Conservation (phyloP, 106 monocot genomes). For the Allium cepa region DNA sequence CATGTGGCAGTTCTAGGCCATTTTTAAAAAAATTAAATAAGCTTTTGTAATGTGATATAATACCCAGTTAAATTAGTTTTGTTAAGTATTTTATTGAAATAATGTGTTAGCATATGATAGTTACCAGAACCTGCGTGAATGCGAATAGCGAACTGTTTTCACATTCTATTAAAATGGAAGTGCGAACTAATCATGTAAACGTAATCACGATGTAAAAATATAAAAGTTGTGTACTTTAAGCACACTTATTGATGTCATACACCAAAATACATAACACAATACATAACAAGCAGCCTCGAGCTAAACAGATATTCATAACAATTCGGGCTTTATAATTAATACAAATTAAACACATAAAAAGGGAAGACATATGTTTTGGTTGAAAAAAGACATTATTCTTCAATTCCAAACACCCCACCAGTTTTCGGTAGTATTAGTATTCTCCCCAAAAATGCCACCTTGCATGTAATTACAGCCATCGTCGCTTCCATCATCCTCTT, state of each 20-base stretch:
- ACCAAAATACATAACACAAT: background rate
- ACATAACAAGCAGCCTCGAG: background rate
- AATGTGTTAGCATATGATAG: no score
- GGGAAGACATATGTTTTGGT: background rate
- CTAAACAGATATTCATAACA: no score
- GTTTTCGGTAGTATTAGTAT: background rate
- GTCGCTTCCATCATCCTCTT: slow-evolving; percentile 45
- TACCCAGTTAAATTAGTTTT: no score
- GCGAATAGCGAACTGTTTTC: no score
- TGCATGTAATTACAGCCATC: slow-evolving; percentile 39
- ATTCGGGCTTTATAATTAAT: background rate
- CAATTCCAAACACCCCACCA: slow-evolving; percentile 23
- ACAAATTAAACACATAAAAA: background rate
- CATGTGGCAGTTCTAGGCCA: no score
- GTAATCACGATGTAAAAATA: no score
- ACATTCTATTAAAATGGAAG: no score
- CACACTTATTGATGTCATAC: background rate
- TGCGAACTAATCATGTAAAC: no score
- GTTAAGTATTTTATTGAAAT: no score
- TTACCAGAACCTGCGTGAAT: no score
- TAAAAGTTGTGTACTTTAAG: background rate
- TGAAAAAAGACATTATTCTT: background rate
- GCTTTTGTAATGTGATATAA: no score
- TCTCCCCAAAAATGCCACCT: slow-evolving; percentile 16
- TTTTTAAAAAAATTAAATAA: no score